Evolutionary conservation across 2,329 filamentous ascomycete species (phyloP).

Genomic region (Fusarium newnesense): DNA sequence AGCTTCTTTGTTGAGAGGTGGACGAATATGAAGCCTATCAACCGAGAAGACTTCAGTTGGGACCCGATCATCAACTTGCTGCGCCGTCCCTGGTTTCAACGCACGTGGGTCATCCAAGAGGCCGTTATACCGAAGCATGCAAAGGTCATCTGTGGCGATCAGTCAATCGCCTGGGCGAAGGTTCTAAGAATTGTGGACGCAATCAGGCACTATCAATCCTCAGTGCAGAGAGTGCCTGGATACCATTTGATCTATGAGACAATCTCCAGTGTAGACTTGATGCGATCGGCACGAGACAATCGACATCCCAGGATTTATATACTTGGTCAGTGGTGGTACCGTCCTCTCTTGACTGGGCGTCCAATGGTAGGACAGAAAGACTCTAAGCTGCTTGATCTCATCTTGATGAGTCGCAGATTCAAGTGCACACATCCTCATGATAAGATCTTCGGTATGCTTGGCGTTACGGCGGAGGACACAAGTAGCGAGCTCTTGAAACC

Average conservation of each 20-base stretch:
- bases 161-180: rapidly evolving
- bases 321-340: rapidly evolving
- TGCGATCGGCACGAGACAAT: rapidly evolving
- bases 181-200: rapidly evolving
- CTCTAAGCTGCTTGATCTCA: rapidly evolving
- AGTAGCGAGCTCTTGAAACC: not conserved
- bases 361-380: rapidly evolving
- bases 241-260: rapidly evolving
- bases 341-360: rapidly evolving
- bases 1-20: rapidly evolving
- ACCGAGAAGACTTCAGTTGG: rapidly evolving
- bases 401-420: not conserved
- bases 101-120: not conserved
- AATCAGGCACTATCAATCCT: rapidly evolving
- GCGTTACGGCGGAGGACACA: rapidly evolving
- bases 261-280: rapidly evolving
- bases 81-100: not conserved
- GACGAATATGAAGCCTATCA: rapidly evolving
- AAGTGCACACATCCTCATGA: not conserved
- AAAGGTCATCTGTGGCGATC: rapidly evolving
- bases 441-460: not conserved
- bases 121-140: not conserved
- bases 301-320: not conserved
- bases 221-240: rapidly evolving
- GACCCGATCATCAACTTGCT: rapidly evolving